These are phyloP conservation scores for Ceratobasidium sp. DNA, from an alignment of 1,284 basidiomycete genomes.

Conservation along the genomic window DNA sequence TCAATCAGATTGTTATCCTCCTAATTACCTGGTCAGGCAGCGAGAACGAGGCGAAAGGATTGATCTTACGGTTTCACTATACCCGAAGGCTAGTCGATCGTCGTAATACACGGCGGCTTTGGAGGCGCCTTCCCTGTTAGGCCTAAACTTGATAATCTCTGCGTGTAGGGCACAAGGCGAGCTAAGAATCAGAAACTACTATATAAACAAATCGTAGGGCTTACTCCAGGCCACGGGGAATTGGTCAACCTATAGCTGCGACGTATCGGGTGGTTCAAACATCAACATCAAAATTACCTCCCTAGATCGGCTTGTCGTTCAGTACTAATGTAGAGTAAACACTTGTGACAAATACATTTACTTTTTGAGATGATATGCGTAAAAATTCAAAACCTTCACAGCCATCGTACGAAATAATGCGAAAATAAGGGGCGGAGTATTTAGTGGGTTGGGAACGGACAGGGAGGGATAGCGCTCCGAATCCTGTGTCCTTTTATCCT, in stretches of 20 bases:
- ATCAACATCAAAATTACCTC: constrained; percentile 23
- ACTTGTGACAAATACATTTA: not conserved
- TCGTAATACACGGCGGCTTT: not conserved
- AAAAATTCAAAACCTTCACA: constrained; percentile 9
- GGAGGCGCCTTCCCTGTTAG: not conserved
- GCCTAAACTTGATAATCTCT: constrained; percentile 11
- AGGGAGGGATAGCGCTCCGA: not conserved
- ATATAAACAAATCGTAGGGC: not conserved
- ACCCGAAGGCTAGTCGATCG: constrained; percentile 15
- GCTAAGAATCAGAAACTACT: not conserved
- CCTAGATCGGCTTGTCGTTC: not conserved
- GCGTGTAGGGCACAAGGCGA: no score
- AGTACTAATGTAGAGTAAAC: no score
- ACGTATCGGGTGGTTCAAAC: constrained; percentile 21
- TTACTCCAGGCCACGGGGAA: constrained; percentile 39
- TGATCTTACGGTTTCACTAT: constrained; percentile 11
- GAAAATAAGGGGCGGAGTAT: not conserved
- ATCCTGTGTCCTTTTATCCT: no score
- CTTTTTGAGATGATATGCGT: constrained; percentile 22
- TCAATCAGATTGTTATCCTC: constrained; percentile 4
- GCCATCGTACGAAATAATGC: not conserved
- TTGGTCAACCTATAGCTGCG: constrained; percentile 7
- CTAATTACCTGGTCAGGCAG: not conserved
- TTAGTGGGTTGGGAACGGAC: not conserved
- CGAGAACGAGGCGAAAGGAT: not conserved